phyloP scores from a whole-genome alignment of 139 green algal species.

The Auxenochlorella pyrenoidosa region DNA sequence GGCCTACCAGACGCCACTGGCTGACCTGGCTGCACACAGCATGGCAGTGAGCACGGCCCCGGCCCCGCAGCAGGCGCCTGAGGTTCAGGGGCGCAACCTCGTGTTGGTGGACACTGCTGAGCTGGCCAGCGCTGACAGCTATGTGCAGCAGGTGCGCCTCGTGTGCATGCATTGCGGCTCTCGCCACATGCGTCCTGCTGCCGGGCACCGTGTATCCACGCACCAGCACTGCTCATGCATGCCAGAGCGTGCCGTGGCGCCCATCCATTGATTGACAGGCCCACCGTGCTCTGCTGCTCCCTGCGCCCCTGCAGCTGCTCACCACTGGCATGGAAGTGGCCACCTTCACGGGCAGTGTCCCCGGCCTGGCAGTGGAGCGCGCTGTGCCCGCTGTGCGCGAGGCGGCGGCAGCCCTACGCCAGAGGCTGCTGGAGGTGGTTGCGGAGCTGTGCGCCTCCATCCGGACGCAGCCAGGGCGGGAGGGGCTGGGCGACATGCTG shows the following conservation, averaged over 20 bases:
- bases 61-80: background rate
- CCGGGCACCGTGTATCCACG: too few relatives aligned
- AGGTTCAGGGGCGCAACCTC: background rate
- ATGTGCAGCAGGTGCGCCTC: background rate
- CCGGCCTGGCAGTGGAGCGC: background rate
- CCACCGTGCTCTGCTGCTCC: background rate
- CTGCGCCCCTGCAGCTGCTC: background rate
- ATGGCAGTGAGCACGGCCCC: background rate
- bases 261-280: background rate
- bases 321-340: conserved; percentile 11
- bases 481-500: conserved; percentile 27
- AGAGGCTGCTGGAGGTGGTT: background rate
- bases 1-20: background rate
- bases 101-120: background rate
- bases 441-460: background rate
- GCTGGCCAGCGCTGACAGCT: conserved; percentile 9
- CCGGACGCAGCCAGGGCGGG: background rate
- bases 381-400: background rate
- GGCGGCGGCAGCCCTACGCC: background rate
- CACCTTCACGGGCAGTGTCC: conserved; percentile 15
- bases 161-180: background rate
- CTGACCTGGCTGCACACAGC: background rate
- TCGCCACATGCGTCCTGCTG: too few relatives aligned
- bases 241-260: too few relatives aligned
- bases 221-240: background rate